These are phyloP conservation scores for Sherardia arvensis DNA, from an alignment of 257 asterid species.

Conservation along the genomic window DNA sequence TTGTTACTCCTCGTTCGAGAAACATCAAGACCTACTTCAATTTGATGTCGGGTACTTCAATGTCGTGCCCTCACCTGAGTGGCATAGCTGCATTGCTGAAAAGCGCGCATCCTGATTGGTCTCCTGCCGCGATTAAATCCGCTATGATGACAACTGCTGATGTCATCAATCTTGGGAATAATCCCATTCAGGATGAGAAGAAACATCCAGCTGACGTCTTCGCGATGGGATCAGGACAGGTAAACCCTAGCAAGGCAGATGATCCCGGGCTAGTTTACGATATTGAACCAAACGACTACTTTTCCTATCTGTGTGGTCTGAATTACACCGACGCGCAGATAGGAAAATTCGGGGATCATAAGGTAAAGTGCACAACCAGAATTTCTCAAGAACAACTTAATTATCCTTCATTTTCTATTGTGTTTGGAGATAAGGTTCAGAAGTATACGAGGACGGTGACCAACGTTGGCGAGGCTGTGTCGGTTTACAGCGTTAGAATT, in stretches of 20 bases:
- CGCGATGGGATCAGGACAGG: neutral
- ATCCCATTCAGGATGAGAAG: neutral
- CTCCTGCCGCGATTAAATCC: conserved; percentile 4
- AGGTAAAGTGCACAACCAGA: neutral
- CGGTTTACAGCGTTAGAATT: neutral
- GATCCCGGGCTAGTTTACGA: conserved; percentile 4
- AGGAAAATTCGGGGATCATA: neutral
- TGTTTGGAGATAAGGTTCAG: neutral
- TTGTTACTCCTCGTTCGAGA: no score
- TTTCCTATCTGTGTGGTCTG: neutral
- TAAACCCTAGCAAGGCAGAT: neutral
- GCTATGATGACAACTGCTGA: neutral
- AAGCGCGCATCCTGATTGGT: conserved; percentile 7
- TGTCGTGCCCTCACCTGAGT: conserved; percentile 8
- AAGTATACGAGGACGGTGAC: conserved; percentile 9
- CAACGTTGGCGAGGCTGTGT: conserved; percentile 3
- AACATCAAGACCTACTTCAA: neutral
- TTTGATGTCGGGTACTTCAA: conserved; percentile 1
- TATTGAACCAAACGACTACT: neutral
- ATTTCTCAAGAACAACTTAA: neutral
- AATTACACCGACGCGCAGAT: neutral
- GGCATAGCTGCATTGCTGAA: conserved; percentile 3
- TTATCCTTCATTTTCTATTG: conserved; percentile 5
- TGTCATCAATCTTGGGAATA: neutral
- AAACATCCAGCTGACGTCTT: neutral